Percentiles rank a stretch among this genome's conserved stretches.
Evolutionary conservation across 768 basidiomycete species (phyloP).

Genomic region (Pholiota microspora): DNA sequence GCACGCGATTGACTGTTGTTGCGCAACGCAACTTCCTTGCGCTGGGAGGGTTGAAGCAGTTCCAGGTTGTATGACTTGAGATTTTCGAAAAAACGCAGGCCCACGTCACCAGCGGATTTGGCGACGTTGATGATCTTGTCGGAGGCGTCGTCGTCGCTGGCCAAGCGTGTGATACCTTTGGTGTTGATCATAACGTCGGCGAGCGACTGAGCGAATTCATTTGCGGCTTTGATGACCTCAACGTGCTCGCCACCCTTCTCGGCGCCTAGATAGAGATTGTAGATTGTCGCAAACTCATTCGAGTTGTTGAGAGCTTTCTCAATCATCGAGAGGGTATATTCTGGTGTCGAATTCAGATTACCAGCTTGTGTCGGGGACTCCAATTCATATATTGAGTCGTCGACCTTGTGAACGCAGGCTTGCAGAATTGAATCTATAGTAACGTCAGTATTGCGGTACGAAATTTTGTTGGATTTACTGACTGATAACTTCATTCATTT

Average conservation of each 20-base stretch:
- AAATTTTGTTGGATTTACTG: slow-evolving; percentile 4
- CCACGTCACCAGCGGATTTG: slow-evolving; percentile 83
- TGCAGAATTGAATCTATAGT: slow-evolving; percentile 89
- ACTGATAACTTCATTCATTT: slow-evolving; percentile 97
- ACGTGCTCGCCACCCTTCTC: slow-evolving; percentile 93
- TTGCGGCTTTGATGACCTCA: slow-evolving; percentile 96
- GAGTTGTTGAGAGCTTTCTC: slow-evolving; percentile 95
- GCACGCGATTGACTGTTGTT: slow-evolving; percentile 85
- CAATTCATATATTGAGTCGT: slow-evolving; percentile 95
- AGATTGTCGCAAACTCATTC: slow-evolving; percentile 93
- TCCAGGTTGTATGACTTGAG: slow-evolving; percentile 95
- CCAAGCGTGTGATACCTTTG: slow-evolving; percentile 93
- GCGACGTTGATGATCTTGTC: slow-evolving; percentile 88
- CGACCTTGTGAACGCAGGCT: slow-evolving; percentile 94
- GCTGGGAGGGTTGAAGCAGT: slow-evolving; percentile 66
- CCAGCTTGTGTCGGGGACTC: slow-evolving; percentile 95
- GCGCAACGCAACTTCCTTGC: slow-evolving; percentile 85
- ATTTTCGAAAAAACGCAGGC: slow-evolving; percentile 90
- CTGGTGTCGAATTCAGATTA: slow-evolving; percentile 96
- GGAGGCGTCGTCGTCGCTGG: slow-evolving; percentile 86
- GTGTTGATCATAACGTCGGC: slow-evolving; percentile 91
- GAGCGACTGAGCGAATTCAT: slow-evolving; percentile 92
- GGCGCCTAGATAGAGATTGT: slow-evolving; percentile 85
- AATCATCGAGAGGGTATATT: slow-evolving; percentile 97
- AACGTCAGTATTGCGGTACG: slow-evolving; percentile 11